Evolutionary conservation across 768 basidiomycete species (phyloP).

Genomic region (Trametes cubensis): DNA sequence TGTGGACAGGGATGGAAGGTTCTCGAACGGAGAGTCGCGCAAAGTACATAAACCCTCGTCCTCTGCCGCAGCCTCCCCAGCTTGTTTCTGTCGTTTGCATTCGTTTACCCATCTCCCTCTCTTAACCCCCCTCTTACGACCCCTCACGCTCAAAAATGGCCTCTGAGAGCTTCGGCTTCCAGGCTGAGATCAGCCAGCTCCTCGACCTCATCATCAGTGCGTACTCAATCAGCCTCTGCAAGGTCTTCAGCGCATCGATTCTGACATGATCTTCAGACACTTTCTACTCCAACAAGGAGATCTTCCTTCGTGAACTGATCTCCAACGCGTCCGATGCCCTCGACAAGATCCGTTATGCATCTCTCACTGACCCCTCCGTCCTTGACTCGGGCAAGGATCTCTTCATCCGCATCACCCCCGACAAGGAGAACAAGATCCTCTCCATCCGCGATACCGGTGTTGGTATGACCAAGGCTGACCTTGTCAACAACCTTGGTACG

Average conservation of each 20-base stretch:
- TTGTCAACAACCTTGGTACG: slow-evolving; percentile 98
- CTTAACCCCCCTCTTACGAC: slow-evolving; percentile 26
- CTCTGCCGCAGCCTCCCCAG: slow-evolving; percentile 12
- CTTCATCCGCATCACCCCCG: slow-evolving; percentile 89
- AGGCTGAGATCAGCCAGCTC: slow-evolving; percentile 98
- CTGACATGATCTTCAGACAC: slow-evolving; percentile 62
- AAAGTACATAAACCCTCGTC: slow-evolving; percentile 39
- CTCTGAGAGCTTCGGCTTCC: slow-evolving; percentile 91
- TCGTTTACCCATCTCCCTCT: slow-evolving; percentile 10
- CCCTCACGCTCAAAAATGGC: slow-evolving; percentile 52
- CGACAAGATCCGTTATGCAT: slow-evolving; percentile 98
- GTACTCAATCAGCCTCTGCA: slow-evolving; percentile 34
- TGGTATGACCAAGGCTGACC: slow-evolving; percentile 99
- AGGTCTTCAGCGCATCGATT: slow-evolving; percentile 2
- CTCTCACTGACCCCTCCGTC: slow-evolving; percentile 87
- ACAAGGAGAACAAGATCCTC: slow-evolving; percentile 94
- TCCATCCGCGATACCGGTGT: slow-evolving; percentile 94
- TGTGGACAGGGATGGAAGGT: slow-evolving; percentile 40
- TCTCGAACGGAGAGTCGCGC: slow-evolving; percentile 42
- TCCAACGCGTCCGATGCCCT: slow-evolving; percentile 98
- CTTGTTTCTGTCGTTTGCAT: slow-evolving; percentile 20
- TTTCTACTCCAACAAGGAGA: slow-evolving; percentile 99
- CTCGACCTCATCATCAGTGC: slow-evolving; percentile 98
- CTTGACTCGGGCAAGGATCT: slow-evolving; percentile 94
- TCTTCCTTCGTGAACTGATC: slow-evolving; percentile 98